phyloP scores from a whole-genome alignment of 2,329 filamentous ascomycete species.

The Didymella pinodella region DNA sequence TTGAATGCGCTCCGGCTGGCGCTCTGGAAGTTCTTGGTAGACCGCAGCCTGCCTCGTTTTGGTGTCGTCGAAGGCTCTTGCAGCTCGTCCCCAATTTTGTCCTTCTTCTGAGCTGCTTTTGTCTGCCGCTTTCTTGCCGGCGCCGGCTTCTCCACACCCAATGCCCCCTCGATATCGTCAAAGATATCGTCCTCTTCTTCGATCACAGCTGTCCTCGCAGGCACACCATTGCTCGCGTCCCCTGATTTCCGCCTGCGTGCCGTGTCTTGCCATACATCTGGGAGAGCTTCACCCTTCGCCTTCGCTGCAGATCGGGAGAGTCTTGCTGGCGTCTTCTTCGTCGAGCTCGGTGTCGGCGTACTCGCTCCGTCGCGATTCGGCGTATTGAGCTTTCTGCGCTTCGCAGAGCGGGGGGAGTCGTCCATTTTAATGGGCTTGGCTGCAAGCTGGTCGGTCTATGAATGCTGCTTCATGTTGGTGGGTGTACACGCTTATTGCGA shows the following conservation, averaged over 20 bases:
- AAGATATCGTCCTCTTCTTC: conserved; percentile 48
- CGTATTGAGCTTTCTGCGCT: conserved; percentile 49
- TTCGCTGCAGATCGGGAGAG: conserved; percentile 27
- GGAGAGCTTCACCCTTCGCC: conserved; percentile 19
- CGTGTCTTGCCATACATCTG: conserved; percentile 22
- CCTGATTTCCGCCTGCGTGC: conserved; percentile 19
- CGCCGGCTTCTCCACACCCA: conserved; percentile 37
- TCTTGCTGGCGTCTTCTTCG: conserved; percentile 33
- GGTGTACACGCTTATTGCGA: not conserved
- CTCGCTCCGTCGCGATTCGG: conserved; percentile 34
- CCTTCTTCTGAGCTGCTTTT: conserved; percentile 17
- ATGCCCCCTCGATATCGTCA: conserved; percentile 55
- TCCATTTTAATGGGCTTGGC: conserved; percentile 32
- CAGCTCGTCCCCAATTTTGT: conserved; percentile 23
- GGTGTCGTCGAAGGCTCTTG: conserved; percentile 25
- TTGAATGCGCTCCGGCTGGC: conserved; percentile 26
- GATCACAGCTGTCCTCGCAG: conserved; percentile 12
- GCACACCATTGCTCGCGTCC: conserved; percentile 23
- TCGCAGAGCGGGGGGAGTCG: conserved; percentile 47
- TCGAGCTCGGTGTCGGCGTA: conserved; percentile 31
- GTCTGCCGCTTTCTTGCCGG: conserved; percentile 19
- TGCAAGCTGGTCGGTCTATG: not conserved
- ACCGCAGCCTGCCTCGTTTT: conserved; percentile 29
- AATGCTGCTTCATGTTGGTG: conserved; percentile 14
- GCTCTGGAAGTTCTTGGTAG: conserved; percentile 27